Conservation (phyloP, 2,329 filamentous ascomycete species). For the Ceratocystis papillata region DNA sequence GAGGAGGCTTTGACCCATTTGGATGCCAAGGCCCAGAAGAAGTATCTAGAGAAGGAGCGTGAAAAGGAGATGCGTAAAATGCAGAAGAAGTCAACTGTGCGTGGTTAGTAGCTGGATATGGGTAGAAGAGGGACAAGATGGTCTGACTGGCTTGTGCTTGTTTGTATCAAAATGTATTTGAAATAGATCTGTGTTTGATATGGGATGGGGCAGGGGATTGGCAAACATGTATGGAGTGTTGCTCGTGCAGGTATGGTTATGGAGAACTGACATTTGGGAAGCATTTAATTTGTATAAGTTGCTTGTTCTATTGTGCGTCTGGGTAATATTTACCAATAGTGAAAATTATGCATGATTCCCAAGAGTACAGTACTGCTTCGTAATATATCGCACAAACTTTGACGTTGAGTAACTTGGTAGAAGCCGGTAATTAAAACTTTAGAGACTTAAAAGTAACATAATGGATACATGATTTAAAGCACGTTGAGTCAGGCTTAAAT, state of each 20-base stretch:
- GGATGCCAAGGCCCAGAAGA: slow-evolving; percentile 74
- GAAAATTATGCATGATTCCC: too few relatives aligned
- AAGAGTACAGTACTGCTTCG: too few relatives aligned
- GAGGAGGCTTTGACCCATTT: slow-evolving; percentile 68
- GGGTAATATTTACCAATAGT: too few relatives aligned
- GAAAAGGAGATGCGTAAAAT: slow-evolving; percentile 56
- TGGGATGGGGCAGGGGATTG: neutral
- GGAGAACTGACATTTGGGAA: too few relatives aligned
- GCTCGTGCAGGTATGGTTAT: neutral
- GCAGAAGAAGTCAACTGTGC: slow-evolving; percentile 45
- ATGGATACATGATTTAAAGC: too few relatives aligned
- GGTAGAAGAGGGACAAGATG: neutral
- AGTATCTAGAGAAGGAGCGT: slow-evolving; percentile 69
- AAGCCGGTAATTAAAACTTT: too few relatives aligned
- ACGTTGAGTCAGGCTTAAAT: too few relatives aligned
- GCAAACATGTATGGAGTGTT: neutral
- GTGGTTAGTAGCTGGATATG: slow-evolving; percentile 34
- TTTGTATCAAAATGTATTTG: slow-evolving; percentile 10
- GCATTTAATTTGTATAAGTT: too few relatives aligned
- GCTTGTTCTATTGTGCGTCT: too few relatives aligned
- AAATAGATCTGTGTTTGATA: slow-evolving; percentile 11
- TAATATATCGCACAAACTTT: too few relatives aligned
- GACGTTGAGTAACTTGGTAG: too few relatives aligned
- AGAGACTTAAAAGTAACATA: too few relatives aligned
- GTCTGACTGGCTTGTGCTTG: neutral